A percentile compares a stretch with the other conserved stretches of the same genome.
Evolutionary conservation across 345 rosid genomes (phyloP).

Genomic region (Eucalyptus polyanthemos): DNA sequence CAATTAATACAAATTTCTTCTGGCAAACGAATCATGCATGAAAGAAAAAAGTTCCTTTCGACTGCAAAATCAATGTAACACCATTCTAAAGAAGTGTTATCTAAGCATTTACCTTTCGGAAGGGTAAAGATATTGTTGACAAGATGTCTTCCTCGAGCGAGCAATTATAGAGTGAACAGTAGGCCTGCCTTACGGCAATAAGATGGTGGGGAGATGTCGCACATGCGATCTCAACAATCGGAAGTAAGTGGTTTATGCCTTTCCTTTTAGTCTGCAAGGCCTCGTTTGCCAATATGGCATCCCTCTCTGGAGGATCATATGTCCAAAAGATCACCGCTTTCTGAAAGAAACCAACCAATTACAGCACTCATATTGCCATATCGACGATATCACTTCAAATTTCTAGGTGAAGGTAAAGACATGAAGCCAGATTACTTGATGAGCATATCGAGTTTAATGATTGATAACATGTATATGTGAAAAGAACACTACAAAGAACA

Average conservation of each 20-base stretch:
- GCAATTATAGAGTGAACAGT: conserved; percentile 44
- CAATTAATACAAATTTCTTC: neutral
- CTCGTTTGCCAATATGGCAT: conserved; percentile 60
- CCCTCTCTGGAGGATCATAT: conserved; percentile 73
- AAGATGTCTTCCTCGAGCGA: conserved; percentile 80
- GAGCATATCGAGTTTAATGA: neutral
- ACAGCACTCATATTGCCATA: neutral
- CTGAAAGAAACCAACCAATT: conserved; percentile 15
- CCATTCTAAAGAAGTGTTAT: neutral
- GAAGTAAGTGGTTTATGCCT: conserved; percentile 28
- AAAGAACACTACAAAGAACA: neutral
- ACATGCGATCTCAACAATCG: conserved; percentile 71
- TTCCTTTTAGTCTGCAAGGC: conserved; percentile 31
- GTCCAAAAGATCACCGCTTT: conserved; percentile 66
- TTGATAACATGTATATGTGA: neutral
- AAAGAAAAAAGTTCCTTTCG: neutral
- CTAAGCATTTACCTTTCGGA: conserved; percentile 44
- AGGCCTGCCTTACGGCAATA: conserved; percentile 58
- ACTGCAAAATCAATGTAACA: neutral
- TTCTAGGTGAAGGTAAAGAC: neutral
- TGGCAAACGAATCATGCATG: neutral
- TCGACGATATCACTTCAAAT: neutral
- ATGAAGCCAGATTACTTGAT: neutral
- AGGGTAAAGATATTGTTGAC: conserved; percentile 23
- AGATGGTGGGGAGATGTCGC: conserved; percentile 69